A percentile compares a stretch with the other conserved stretches of the same genome.
Evolutionary conservation across 2,329 filamentous ascomycete species (phyloP).

Genomic region (Fusarium continuum): DNA sequence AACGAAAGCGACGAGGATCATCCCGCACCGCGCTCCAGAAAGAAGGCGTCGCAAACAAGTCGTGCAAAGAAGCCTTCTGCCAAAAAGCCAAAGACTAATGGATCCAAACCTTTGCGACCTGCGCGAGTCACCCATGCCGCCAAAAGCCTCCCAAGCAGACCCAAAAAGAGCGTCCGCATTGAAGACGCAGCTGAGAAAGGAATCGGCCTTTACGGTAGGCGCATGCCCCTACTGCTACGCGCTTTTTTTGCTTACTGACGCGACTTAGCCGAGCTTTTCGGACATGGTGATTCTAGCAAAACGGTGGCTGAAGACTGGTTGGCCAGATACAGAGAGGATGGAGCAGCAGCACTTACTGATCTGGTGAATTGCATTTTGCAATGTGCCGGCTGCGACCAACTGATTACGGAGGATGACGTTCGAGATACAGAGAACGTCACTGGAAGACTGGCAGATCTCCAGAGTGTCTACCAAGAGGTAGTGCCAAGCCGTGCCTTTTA

Average conservation of each 20-base stretch:
- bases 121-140: slow-evolving; percentile 49
- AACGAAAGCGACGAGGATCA: slow-evolving; percentile 59
- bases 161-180: slow-evolving; percentile 65
- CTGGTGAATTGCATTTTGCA: slow-evolving; percentile 74
- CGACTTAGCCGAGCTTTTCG: slow-evolving; percentile 68
- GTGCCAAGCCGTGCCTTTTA: slow-evolving; percentile 1
- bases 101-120: slow-evolving; percentile 52
- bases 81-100: slow-evolving; percentile 73
- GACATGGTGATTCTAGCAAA: slow-evolving; percentile 64
- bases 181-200: slow-evolving; percentile 59
- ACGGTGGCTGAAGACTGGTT: slow-evolving; percentile 70
- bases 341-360: slow-evolving; percentile 65
- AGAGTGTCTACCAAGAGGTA: slow-evolving; percentile 85
- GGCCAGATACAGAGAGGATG: slow-evolving; percentile 64
- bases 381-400: slow-evolving; percentile 81
- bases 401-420: slow-evolving; percentile 84
- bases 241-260: slow-evolving; percentile 33
- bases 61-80: slow-evolving; percentile 64
- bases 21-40: slow-evolving; percentile 50
- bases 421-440: slow-evolving; percentile 88
- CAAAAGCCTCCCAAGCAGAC: slow-evolving; percentile 58
- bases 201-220: slow-evolving; percentile 64
- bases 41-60: slow-evolving; percentile 56
- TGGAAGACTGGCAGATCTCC: slow-evolving; percentile 81
- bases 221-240: neutral